Percentiles rank a stretch among this genome's conserved stretches.
phyloP scores from a whole-genome alignment of 495 filamentous ascomycete genomes.

The Hypoxylon lenormandii region DNA sequence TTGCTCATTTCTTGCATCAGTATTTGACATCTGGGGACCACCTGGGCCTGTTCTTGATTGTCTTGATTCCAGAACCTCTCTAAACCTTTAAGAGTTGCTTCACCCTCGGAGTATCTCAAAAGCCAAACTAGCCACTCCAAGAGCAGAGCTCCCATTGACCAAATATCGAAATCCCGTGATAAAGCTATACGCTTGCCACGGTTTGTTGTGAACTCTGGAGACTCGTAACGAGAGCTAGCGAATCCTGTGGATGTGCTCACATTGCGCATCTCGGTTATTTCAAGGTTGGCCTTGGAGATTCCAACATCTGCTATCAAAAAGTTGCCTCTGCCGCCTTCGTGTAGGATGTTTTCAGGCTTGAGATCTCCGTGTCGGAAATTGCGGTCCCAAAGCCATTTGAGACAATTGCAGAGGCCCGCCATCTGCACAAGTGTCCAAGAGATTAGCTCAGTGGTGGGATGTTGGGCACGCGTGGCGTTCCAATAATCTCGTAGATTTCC shows the following conservation, averaged over 20 bases:
- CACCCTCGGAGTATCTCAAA: conserved; percentile 33
- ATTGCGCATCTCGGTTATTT: conserved; percentile 3
- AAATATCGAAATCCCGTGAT: conserved; percentile 52
- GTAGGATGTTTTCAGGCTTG: conserved; percentile 39
- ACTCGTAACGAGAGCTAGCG: conserved; percentile 24
- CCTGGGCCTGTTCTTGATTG: background rate
- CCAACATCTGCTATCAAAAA: conserved; percentile 23
- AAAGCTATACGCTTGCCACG: conserved; percentile 1
- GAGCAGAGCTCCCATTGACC: conserved; percentile 53
- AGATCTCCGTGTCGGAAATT: conserved; percentile 30
- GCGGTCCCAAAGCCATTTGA: conserved; percentile 1
- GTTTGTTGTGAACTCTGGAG: conserved; percentile 26
- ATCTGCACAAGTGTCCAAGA: background rate
- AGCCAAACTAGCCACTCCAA: conserved; percentile 54
- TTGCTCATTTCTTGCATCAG: conserved; percentile 2
- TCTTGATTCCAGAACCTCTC: background rate
- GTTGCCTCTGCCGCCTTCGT: conserved; percentile 1
- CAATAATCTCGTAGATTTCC: conserved; percentile 6
- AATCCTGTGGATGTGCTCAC: conserved; percentile 15
- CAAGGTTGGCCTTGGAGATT: conserved; percentile 5
- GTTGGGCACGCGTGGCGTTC: background rate
- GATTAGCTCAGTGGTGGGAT: background rate
- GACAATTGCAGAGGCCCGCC: conserved; percentile 1
- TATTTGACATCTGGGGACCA: background rate
- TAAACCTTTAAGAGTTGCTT: background rate